Evolutionary conservation across 1,284 basidiomycete genomes (phyloP).

Genomic region (Ustilago shanxiensis): DNA sequence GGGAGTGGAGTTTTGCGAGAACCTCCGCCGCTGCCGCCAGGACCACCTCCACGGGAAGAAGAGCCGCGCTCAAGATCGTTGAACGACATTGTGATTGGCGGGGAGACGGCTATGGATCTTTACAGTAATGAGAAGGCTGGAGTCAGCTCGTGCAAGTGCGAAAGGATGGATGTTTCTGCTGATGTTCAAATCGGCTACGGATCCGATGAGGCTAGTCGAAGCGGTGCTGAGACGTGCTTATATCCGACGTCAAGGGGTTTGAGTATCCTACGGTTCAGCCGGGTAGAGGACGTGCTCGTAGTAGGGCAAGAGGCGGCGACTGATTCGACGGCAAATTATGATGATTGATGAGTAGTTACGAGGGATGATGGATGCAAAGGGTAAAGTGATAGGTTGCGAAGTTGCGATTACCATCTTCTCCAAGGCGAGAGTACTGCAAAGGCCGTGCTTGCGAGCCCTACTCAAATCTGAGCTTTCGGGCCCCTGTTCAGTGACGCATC

Average conservation of each 20-base stretch:
- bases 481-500: conserved; percentile 49
- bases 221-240: neutral
- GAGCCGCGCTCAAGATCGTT: conserved; percentile 73
- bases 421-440: conserved; percentile 9
- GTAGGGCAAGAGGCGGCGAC: no score
- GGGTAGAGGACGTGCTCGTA: no score
- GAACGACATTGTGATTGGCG: conserved; percentile 71
- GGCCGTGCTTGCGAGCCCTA: no score
- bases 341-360: neutral
- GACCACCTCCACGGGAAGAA: conserved; percentile 20
- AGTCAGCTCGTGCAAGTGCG: neutral
- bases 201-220: no score
- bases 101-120: no score
- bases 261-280: no score
- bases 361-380: conserved; percentile 20
- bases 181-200: no score
- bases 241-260: neutral
- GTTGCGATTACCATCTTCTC: neutral
- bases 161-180: no score
- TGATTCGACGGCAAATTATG: neutral
- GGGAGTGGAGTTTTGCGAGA: conserved; percentile 52
- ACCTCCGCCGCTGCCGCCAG: conserved; percentile 26
- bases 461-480: conserved; percentile 6
- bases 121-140: no score
- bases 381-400: neutral